Evolutionary conservation across 2,329 filamentous ascomycete species (phyloP), one percentile per base, ranked within the genome.

Genomic region (Apiospora rasikravindrae): DNA sequence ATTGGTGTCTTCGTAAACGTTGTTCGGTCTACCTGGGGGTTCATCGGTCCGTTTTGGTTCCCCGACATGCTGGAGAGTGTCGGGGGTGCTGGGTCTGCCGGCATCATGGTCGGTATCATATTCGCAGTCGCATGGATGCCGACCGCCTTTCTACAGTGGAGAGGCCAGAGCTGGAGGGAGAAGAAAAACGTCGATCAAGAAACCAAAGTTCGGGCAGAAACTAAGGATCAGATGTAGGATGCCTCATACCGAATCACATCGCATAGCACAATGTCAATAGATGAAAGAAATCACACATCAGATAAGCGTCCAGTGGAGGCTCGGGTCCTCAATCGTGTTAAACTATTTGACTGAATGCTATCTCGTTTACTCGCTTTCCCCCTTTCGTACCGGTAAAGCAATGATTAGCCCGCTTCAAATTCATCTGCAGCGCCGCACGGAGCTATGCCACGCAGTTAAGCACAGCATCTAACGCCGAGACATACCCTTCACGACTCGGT

Each of bases 1-100:
- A 84, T 91, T 24, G 89, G 88, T 2, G 88, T 89, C 0, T 90
- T 90, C 73, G 84, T 91, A 74, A 90, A 85, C 4, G 83, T 90
- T 70, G 84, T 89, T 2, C 82, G 89, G 10, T 86, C 88, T 72
- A 85, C 84, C 0, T 88, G 85, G 84, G 86, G 86, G 0, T 88
- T 88, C 75, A 84, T 88, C 70, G 83, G 85, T 8, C 78, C 79
- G 0, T 83, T 83, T 73, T 81, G 79, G 79, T 84, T 85, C 71
- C 82, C 83, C 0, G 68, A 78, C 33, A 82, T 84, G 81, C 83
- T 85, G 64, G 76, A 78, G 4, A 76, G 75, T 5, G 72, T 83
- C 3, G 80, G 82, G 0, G 57, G 83, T 4, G 74, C 75, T 16
- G 77, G 75, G 3, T 82, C 80, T 22, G 80, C 81, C 1, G 83